Evolutionary conservation across 1,139 yeast species (phyloP), one percentile per base, ranked within the genome.

Genomic region (Yamadazyma epiphylla): DNA sequence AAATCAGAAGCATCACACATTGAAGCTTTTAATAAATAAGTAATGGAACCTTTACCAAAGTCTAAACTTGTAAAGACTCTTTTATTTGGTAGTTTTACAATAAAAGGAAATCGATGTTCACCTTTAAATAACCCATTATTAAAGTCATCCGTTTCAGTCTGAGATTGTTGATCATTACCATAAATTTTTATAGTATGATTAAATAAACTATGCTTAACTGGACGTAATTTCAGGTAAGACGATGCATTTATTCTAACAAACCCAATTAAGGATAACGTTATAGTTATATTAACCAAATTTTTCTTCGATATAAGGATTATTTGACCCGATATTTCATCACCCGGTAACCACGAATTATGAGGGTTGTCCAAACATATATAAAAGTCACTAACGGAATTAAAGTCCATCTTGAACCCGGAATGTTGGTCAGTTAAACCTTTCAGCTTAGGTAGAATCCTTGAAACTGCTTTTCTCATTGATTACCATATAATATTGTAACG

Each of bases 21-120:
- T 2, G 76, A 63, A 2, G 86, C 82, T 32, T 76, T 70, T 27
- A 88, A 58, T 20, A 63, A 55, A 52, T 88, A 87, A 7, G 74
- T 56, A n/a, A 88, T 84, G 13, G 86, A 73, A 7, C 96, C 96
- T 44, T 81, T 78, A 42, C 89, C 96, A 48, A 88, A 88, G 42
- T 80, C 84, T 16, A 88, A 73, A 35, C 89, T 79, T 16, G 91
- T 82, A 51, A 70, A 80, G 4, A 86, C 68, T 39, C 84, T 71
- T 43, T 74, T 77, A 42, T 70, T 70, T 2, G 96, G 95, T 17
- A 88, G 64, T 41, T 75, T 80, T 26, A 87, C 85, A 30, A 82
- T 77, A 48, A 88, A 88, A 10, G 95, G 95, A 51, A 88, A 88
- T 23, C 86, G 63, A 54, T 88, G 96, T 48, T 85, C 91, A 17